Evolutionary conservation across 768 basidiomycete species (phyloP), one percentile per base, ranked within the genome.

Genomic region (Mycena albidolilacea): DNA sequence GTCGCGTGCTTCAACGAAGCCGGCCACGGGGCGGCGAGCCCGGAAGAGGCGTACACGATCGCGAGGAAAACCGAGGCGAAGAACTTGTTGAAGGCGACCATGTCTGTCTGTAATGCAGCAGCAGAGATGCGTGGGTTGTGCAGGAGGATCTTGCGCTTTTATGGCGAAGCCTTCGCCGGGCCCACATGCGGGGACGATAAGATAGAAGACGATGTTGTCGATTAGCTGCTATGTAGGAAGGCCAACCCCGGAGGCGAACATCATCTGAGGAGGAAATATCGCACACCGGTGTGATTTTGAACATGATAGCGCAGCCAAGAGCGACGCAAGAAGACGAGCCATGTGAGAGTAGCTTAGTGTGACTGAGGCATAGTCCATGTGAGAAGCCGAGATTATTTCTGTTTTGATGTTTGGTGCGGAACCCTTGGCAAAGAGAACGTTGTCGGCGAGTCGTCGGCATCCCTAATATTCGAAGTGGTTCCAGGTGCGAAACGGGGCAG

Each of bases 51-150:
- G 46, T 77, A 77, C 12, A 70, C 70, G 54, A 80, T 65, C 46
- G 77, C 79, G 35, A 81, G 77, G 54, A 80, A 69, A 46, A 81
- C 76, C 19, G 80, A 78, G 11, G 77, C 70, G 30, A 30, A 30
- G 30, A 30, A 30, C 64, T 77, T 80, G 69, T 76, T 76, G 71
- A 78, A 79, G 48, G 61, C 73, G 63, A 79, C 64, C 80, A 80
- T 79, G 12, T 30, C 41, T 79, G 12, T 30, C 41, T 17, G 52
- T 43, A 50, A 19, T 8, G 17, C 30, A 43, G 7, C 64, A 41
- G 41, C 39, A 44, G 15, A 44, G 63, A 66, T 66, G 41, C 64
- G 64, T 66, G 14, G 48, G 7, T 1, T 19, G 0, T 23, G 19
- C 37, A 38, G 14, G 9, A 39, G 11, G 30, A 21, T 38, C n/a